phyloP scores from a whole-genome alignment of 495 filamentous ascomycete genomes.

The Penicillium flavigenum region DNA sequence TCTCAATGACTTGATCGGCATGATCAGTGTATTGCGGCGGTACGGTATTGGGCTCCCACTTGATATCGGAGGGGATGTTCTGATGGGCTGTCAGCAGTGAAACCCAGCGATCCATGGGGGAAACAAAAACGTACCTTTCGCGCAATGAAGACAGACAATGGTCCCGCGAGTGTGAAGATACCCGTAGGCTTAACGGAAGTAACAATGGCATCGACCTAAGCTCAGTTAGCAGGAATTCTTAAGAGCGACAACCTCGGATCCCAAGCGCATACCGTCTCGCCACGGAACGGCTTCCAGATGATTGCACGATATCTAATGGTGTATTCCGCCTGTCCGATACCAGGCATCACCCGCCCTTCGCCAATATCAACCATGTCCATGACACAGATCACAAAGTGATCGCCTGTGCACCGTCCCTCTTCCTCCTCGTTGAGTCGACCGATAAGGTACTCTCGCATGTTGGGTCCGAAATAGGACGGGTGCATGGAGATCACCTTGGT shows the following conservation, averaged over 20 bases:
- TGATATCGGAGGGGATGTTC: conserved; percentile 91
- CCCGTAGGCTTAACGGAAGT: conserved; percentile 86
- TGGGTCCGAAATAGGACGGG: conserved; percentile 91
- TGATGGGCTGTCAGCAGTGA: conserved; percentile 38
- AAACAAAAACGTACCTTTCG: conserved; percentile 60
- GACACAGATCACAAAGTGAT: conserved; percentile 93
- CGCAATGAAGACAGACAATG: conserved; percentile 85
- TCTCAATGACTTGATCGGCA: conserved; percentile 90
- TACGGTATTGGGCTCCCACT: conserved; percentile 87
- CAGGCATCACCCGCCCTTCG: conserved; percentile 85
- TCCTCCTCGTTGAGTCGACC: conserved; percentile 85
- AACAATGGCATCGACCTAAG: conserved; percentile 86
- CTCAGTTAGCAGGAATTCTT: conserved; percentile 15
- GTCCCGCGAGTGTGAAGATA: conserved; percentile 89
- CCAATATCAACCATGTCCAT: conserved; percentile 93
- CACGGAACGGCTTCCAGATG: conserved; percentile 95
- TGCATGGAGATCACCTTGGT: conserved; percentile 91
- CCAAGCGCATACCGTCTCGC: conserved; percentile 75
- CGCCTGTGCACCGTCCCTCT: conserved; percentile 88
- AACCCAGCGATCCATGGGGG: not conserved
- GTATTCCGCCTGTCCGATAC: conserved; percentile 87
- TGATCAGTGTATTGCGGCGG: conserved; percentile 82
- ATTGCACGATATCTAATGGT: conserved; percentile 92
- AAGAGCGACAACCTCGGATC: not conserved
- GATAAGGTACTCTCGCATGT: conserved; percentile 84